Conservation (phyloP, 2,329 filamentous ascomycete species). For the Diaporthe caulivora region DNA sequence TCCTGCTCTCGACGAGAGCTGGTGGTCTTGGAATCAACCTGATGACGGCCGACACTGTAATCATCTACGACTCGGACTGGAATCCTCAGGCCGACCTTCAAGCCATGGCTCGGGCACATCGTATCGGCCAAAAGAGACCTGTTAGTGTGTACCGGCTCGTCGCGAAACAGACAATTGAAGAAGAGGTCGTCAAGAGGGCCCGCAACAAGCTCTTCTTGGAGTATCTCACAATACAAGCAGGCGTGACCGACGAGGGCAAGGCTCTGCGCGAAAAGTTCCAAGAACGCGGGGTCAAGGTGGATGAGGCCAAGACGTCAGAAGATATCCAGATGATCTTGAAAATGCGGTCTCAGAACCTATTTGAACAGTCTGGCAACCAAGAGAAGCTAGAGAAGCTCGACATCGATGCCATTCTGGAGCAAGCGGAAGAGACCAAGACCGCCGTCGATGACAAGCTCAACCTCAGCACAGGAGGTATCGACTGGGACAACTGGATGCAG, state of each 20-base stretch:
- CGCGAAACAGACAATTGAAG: constrained; percentile 97
- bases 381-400: constrained; percentile 96
- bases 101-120: constrained; percentile 97
- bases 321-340: constrained; percentile 98
- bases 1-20: constrained; percentile 92
- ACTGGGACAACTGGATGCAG: constrained; percentile 95
- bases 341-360: constrained; percentile 98
- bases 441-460: constrained; percentile 93
- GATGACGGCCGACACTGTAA: constrained; percentile 98
- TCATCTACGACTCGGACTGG: constrained; percentile 99
- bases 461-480: constrained; percentile 87
- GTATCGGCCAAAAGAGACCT: constrained; percentile 95
- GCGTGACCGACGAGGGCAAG: constrained; percentile 94
- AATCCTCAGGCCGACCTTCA: constrained; percentile 98
- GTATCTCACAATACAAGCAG: constrained; percentile 96
- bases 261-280: constrained; percentile 80
- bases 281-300: constrained; percentile 79
- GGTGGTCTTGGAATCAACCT: constrained; percentile 98
- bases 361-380: constrained; percentile 96
- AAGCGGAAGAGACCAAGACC: constrained; percentile 96
- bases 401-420: constrained; percentile 96
- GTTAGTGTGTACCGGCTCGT: constrained; percentile 97
- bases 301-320: constrained; percentile 89
- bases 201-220: constrained; percentile 98
- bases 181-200: constrained; percentile 95